Percentiles rank a stretch among this genome's conserved stretches.
Conservation (phyloP, 164 flowering plant species). For the Liriodendron chinense region DNA sequence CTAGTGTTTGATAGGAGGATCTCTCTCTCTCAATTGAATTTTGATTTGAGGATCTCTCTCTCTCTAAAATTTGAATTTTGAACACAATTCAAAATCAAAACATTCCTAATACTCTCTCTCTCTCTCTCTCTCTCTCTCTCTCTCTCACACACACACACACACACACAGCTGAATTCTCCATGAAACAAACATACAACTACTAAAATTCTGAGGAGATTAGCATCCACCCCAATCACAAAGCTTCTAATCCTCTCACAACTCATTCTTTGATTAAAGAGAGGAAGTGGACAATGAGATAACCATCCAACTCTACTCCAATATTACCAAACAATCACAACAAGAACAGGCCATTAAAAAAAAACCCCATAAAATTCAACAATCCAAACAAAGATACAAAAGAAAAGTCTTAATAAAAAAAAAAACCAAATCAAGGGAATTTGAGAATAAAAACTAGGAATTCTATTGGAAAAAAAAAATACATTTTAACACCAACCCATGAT, state of each 20-base stretch:
- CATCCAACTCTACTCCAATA: too few species aligned
- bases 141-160: too few species aligned
- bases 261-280: too few species aligned
- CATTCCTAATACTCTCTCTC: too few species aligned
- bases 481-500: too few species aligned
- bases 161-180: neutral
- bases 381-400: neutral
- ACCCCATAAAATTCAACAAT: neutral
- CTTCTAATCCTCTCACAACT: neutral
- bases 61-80: neutral
- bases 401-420: neutral
- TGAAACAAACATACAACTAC: neutral
- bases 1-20: too few species aligned
- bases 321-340: too few species aligned
- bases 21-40: neutral
- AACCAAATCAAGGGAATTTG: too few species aligned
- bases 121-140: too few species aligned
- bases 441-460: too few species aligned
- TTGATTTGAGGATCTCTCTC: neutral
- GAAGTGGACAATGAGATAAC: too few species aligned
- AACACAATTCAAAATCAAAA: neutral
- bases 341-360: neutral
- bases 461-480: too few species aligned
- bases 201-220: neutral
- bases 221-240: neutral